Evolutionary conservation across 805 yeast genomes (phyloP), one percentile per base, ranked within the genome.

Genomic region (Kazachstania taianensis): DNA sequence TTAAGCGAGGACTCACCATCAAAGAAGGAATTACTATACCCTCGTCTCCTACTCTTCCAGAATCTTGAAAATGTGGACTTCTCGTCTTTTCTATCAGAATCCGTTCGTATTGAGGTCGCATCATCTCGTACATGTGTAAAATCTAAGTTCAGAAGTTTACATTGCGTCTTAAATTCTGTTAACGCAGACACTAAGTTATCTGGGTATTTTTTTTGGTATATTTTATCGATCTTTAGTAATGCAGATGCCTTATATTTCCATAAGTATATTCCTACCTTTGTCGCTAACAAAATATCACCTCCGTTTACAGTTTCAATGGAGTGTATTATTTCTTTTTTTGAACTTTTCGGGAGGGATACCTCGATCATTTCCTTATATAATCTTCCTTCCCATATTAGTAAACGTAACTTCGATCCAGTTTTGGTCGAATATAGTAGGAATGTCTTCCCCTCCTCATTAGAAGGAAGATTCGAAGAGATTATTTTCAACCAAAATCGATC

Each of bases 331-430:
- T 53, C 57, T 7, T 22, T 15, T 3, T 8, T 27, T 3, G 30
- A 24, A 14, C 20, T 27, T 14, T 15, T 27, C 3, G 39, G 12
- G 40, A 41, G 6, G 40, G 42, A 23, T 28, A 38, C 39, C 30
- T 54, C 59, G 2, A 44, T 38, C 40, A 53, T 47, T 24, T 41
- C 41, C 29, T 43, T 46, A 38, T 55, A 56, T 5, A 36, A 25
- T 28, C 53, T 44, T 2, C 50, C 57, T 19, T 43, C 42, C 61
- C 61, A 55, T n/a, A 49, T 37, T 22, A 54, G 43, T 29, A 52
- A 32, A 35, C 53, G 45, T 25, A 57, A 25, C 17, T 45, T 55
- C 30, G 15, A 14, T 22, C 12, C 25, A 4, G 8, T 22, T 30
- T 17, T 22, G 15, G 37, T 29, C 10, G 32, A 10, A 35, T 35